Evolutionary conservation across 495 filamentous ascomycete species (phyloP).

Genomic region (Daldinia childiae): DNA sequence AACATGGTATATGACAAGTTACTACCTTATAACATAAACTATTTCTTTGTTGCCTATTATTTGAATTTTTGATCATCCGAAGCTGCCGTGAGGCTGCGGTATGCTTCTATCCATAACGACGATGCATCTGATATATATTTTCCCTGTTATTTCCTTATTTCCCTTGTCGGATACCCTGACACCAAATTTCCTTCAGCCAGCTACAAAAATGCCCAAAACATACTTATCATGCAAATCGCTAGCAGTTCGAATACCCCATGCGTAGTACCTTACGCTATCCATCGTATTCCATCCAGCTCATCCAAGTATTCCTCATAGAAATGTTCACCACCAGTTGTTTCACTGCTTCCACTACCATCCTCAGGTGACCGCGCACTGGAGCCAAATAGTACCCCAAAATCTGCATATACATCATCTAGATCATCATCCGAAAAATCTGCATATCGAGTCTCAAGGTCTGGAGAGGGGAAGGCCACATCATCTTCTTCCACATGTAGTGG

Average conservation of each 20-base stretch:
- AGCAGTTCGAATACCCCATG: not conserved
- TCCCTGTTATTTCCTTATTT: not conserved
- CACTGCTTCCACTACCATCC: constrained; percentile 3
- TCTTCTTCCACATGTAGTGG: constrained; percentile 41
- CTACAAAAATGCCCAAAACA: constrained; percentile 9
- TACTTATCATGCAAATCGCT: not conserved
- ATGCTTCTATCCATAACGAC: constrained; percentile 16
- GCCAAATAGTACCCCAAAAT: constrained; percentile 60
- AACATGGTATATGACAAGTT: not conserved
- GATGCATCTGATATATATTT: constrained; percentile 15
- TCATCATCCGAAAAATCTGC: constrained; percentile 53
- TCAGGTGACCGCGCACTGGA: constrained; percentile 37
- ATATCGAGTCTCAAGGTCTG: constrained; percentile 56
- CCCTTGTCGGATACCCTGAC: not conserved
- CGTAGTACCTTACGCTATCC: constrained; percentile 35
- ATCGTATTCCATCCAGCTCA: constrained; percentile 56
- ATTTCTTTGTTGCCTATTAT: constrained; percentile 6
- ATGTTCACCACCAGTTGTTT: constrained; percentile 33
- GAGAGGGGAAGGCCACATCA: constrained; percentile 52
- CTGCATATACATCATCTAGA: constrained; percentile 55
- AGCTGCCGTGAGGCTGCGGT: constrained; percentile 28
- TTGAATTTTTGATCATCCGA: constrained; percentile 2
- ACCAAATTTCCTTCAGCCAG: not conserved
- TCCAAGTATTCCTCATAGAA: constrained; percentile 56
- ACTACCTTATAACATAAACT: not conserved